Evolutionary conservation across 2,329 filamentous ascomycete species (phyloP).

Genomic region (Aspergillus tamarii): DNA sequence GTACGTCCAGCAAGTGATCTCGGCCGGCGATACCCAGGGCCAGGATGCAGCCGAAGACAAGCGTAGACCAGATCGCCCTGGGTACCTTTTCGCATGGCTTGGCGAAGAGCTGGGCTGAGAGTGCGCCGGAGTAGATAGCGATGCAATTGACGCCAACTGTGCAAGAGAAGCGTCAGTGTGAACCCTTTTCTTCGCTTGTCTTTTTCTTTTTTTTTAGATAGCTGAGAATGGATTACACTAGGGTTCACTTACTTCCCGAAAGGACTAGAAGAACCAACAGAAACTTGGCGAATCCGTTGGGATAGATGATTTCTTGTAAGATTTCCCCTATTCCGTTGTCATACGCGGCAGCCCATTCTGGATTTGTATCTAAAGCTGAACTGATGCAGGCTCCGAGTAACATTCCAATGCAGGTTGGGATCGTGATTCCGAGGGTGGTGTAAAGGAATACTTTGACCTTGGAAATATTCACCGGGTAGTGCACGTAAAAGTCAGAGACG

Average conservation of each 20-base stretch:
- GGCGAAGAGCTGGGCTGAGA: slow-evolving; percentile 46
- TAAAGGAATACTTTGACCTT: slow-evolving; percentile 53
- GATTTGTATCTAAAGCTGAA: slow-evolving; percentile 46
- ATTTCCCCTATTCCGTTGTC: slow-evolving; percentile 50
- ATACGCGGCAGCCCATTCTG: slow-evolving; percentile 39
- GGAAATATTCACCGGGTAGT: slow-evolving; percentile 52
- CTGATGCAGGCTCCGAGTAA: slow-evolving; percentile 49
- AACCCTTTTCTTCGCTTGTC: not conserved
- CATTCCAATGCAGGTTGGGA: slow-evolving; percentile 56
- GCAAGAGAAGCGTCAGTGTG: not conserved
- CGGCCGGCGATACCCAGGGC: slow-evolving; percentile 48
- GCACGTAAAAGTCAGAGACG: slow-evolving; percentile 50
- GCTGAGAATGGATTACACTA: not conserved
- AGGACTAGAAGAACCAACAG: slow-evolving; percentile 40
- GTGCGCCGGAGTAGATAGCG: slow-evolving; percentile 42
- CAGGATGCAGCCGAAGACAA: slow-evolving; percentile 52
- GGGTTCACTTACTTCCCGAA: slow-evolving; percentile 31
- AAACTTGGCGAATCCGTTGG: slow-evolving; percentile 51
- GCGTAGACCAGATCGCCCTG: slow-evolving; percentile 52
- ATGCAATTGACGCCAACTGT: slow-evolving; percentile 52
- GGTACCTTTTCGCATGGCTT: slow-evolving; percentile 49
- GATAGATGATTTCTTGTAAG: slow-evolving; percentile 50
- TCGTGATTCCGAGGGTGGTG: slow-evolving; percentile 52
- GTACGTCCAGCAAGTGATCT: slow-evolving; percentile 48
- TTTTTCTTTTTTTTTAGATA: no score